These are phyloP conservation scores for Balansia obtecta DNA, from an alignment of 2,329 filamentous ascomycete genomes.

Conservation along the genomic window DNA sequence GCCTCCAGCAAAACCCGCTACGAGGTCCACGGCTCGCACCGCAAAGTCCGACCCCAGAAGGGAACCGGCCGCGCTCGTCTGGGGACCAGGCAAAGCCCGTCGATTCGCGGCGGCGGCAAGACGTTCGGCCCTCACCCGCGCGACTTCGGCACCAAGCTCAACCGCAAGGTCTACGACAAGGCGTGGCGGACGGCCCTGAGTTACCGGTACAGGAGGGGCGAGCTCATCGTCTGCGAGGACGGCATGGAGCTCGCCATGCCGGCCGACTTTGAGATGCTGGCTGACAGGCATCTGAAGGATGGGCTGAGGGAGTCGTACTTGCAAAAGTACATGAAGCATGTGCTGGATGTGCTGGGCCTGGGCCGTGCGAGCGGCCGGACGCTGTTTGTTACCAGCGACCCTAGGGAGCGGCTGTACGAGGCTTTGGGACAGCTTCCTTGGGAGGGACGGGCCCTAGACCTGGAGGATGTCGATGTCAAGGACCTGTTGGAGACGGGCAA, in stretches of 20 bases:
- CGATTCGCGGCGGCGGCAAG: conserved; percentile 76
- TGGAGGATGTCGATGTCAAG: conserved; percentile 88
- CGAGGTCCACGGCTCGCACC: conserved; percentile 72
- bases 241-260: conserved; percentile 54
- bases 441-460: conserved; percentile 56
- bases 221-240: conserved; percentile 76
- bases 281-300: conserved; percentile 29
- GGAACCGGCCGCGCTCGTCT: conserved; percentile 69
- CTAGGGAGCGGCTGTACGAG: conserved; percentile 50
- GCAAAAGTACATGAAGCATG: conserved; percentile 49
- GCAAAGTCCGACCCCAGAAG: conserved; percentile 79
- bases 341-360: conserved; percentile 61
- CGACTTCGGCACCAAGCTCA: conserved; percentile 77
- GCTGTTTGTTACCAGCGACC: conserved; percentile 57
- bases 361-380: conserved; percentile 56
- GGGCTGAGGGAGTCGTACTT: conserved; percentile 43
- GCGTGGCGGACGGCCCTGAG: conserved; percentile 91
- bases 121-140: conserved; percentile 81
- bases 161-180: conserved; percentile 84
- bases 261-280: conserved; percentile 33
- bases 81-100: conserved; percentile 70
- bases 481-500: conserved; percentile 76
- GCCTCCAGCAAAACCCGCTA: conserved; percentile 69
- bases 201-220: conserved; percentile 77
- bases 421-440: conserved; percentile 51